Conservation (phyloP, 139 green algal species). For the Desmodesmus armatus region DNA sequence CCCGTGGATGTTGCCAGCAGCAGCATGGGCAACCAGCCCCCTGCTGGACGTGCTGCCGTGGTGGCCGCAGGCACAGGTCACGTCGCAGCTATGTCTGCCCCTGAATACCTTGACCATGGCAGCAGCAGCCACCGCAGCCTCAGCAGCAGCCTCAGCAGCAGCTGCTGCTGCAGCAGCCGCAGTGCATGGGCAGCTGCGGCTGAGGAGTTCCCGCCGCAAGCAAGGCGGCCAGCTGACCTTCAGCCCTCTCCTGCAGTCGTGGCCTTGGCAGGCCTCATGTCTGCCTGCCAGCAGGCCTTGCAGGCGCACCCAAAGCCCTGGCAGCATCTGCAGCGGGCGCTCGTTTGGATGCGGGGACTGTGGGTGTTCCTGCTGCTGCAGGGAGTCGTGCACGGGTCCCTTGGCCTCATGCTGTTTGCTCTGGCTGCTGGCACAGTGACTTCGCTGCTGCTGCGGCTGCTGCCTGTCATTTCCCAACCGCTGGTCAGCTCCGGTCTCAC, state of each 20-base stretch:
- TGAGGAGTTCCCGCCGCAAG: background rate
- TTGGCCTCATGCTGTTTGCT: background rate
- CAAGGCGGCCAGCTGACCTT: background rate
- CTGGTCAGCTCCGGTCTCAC: background rate
- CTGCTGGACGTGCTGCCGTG: too few relatives aligned
- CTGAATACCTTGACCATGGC: too few relatives aligned
- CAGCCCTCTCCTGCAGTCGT: background rate
- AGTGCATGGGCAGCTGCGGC: background rate
- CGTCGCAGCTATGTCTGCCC: too few relatives aligned
- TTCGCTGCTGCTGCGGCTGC: background rate
- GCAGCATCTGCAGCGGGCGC: background rate
- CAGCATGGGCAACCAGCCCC: too few relatives aligned
- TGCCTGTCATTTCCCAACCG: background rate
- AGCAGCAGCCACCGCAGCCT: background rate
- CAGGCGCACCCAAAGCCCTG: background rate
- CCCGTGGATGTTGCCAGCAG: too few relatives aligned
- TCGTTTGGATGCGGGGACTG: background rate
- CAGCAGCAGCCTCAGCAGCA: background rate
- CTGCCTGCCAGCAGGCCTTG: background rate
- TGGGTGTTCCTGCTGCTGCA: constrained; percentile 1
- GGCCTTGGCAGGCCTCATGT: background rate
- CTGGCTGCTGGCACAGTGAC: background rate
- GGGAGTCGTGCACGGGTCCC: too few relatives aligned
- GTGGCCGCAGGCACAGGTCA: too few relatives aligned
- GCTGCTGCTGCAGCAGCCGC: background rate